Base-by-base conservation (phyloP, 345 rosid genomes). In the Salix arbutifolia region DNA sequence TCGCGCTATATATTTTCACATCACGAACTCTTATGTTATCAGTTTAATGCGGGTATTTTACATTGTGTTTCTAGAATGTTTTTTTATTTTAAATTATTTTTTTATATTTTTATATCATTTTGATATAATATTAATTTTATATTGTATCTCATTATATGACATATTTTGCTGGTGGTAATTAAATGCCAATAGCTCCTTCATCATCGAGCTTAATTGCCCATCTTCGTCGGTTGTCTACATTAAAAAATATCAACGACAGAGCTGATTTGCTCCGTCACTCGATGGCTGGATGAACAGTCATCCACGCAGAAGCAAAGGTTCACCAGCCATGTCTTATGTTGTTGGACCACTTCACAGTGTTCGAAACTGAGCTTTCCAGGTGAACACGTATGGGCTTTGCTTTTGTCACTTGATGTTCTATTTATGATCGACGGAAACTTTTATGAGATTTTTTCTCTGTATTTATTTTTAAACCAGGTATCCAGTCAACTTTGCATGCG, bases 291-390 rank as follows among this genome's bases (percentile, higher is more conserved):
- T 16, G 17, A 0, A 46, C 50, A 46, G 50, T 46, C 18, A 21
- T 21, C 35, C 35, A 53, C 60, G 4, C 67, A 14, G 38, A 37
- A 42, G 4, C 67, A n/a, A 53, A 25, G 60, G 33, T 9, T 37
- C 67, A 52, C 30, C 65, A 17, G 60, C 7, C 64, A 42, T 74
- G 37, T 46, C 28, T 38, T 18, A 61, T 10, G 19, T 10, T 2
- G 28, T 35, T 77, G 86, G 84, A 84, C 83, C 81, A 76, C 86
- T 25, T 52, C 28, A 72, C 62, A 42, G 69, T 44, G 73, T 69
- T 56, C 52, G 52, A 69, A 78, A 61, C 74, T 17, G 58, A 53
- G 81, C 82, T 78, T 73, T 75, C 76, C 40, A 10, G 19, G 67
- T 35, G 80, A 83, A 33, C 81, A 79, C 79, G 80, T 65, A 82